A percentile compares a stretch with the other conserved stretches of the same genome.
These are phyloP conservation scores for Bidens hawaiensis DNA, from an alignment of 140 eudicot species.

Conservation along the genomic window DNA sequence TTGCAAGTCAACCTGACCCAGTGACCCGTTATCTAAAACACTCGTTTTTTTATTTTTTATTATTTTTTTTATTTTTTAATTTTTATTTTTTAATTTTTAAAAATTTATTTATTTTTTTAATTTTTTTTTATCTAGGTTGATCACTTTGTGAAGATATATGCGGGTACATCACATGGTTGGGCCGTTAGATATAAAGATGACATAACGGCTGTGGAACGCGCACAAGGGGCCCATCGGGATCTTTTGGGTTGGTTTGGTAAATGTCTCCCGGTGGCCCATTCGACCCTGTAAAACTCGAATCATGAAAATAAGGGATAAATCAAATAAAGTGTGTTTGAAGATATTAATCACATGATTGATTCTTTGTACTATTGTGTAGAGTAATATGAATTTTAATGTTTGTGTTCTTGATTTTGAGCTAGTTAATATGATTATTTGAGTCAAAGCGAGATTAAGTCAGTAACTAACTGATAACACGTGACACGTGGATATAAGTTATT, in stretches of 20 bases:
- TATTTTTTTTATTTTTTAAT: neutral
- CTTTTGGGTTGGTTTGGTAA: conserved; percentile 57
- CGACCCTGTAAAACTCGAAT: conserved; percentile 8
- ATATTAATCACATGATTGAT: neutral
- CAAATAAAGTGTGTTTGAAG: neutral
- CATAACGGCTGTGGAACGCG: conserved; percentile 34
- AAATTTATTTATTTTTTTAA: neutral
- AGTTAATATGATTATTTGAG: neutral
- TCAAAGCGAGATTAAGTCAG: neutral
- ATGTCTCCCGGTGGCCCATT: conserved; percentile 12
- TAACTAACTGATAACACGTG: too few relatives aligned
- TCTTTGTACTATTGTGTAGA: neutral
- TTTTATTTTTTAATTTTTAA: neutral
- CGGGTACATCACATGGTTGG: conserved; percentile 76
- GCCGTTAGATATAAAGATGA: conserved; percentile 55
- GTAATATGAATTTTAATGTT: neutral
- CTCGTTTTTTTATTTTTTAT: neutral
- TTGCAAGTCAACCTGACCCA: neutral
- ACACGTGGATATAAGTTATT: too few relatives aligned
- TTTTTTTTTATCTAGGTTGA: conserved; percentile 39
- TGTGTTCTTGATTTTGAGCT: neutral
- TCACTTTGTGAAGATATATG: conserved; percentile 62
- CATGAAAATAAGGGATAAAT: neutral
- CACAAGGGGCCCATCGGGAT: conserved; percentile 65
- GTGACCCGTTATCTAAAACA: neutral